phyloP scores from a whole-genome alignment of 208 protist species.

The Leishmania guyanensis region DNA sequence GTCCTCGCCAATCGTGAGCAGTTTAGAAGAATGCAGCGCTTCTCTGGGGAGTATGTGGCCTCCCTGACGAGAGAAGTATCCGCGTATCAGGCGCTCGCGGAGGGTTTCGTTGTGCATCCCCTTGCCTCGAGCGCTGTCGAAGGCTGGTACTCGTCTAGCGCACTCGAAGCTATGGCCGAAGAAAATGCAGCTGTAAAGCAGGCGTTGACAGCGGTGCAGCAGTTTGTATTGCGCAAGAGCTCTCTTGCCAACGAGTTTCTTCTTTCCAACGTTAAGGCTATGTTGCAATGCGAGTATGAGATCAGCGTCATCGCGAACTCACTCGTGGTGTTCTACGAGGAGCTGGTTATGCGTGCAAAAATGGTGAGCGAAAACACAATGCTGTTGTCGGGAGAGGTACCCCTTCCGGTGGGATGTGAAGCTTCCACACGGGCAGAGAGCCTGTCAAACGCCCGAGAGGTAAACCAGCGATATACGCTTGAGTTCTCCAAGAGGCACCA shows the following conservation, averaged over 20 bases:
- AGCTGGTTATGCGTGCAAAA: constrained; percentile 26
- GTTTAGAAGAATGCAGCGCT: constrained; percentile 24
- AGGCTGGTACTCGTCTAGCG: constrained; percentile 16
- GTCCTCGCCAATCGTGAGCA: constrained; percentile 25
- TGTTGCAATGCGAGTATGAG: constrained; percentile 15
- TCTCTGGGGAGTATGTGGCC: constrained; percentile 21
- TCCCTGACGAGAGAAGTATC: constrained; percentile 14
- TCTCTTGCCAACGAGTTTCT: constrained; percentile 18
- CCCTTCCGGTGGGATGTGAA: constrained; percentile 22
- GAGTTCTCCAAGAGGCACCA: constrained; percentile 13
- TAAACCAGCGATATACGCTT: constrained; percentile 6
- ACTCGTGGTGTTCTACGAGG: constrained; percentile 27
- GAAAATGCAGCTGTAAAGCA: constrained; percentile 13
- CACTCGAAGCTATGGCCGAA: constrained; percentile 6
- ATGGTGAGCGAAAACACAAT: constrained; percentile 18
- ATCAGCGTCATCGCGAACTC: constrained; percentile 19
- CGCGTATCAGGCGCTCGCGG: constrained; percentile 23
- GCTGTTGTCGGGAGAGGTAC: constrained; percentile 12
- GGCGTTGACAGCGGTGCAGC: constrained; percentile 16
- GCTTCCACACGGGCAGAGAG: constrained; percentile 20
- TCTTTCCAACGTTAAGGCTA: constrained; percentile 16
- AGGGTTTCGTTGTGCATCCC: constrained; percentile 9
- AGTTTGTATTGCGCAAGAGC: constrained; percentile 21
- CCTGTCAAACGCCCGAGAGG: constrained; percentile 16
- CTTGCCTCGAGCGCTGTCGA: constrained; percentile 8